phyloP scores from a whole-genome alignment of 768 basidiomycete species.

The Tulasnella calospora region DNA sequence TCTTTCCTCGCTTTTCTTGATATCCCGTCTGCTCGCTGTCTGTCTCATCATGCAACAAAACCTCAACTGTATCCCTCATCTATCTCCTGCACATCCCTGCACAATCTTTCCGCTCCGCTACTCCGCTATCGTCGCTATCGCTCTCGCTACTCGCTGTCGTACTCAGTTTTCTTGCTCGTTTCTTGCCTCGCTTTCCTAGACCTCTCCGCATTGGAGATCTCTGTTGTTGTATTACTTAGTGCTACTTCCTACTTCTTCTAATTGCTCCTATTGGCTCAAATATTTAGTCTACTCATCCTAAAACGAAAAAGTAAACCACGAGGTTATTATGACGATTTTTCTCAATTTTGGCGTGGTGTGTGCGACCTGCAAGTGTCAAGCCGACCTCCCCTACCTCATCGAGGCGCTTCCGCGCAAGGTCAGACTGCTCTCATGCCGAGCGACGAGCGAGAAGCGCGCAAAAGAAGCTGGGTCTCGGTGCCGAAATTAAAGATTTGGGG shows the following conservation, averaged over 20 bases:
- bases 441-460: neutral
- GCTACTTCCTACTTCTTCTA: neutral
- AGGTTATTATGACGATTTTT: neutral
- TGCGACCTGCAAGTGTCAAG: neutral
- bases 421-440: neutral
- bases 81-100: neutral
- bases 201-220: slow-evolving; percentile 8
- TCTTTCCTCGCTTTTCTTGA: neutral
- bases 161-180: neutral
- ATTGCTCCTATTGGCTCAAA: neutral
- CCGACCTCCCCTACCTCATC: neutral
- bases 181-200: neutral
- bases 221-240: slow-evolving; percentile 11
- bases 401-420: neutral
- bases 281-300: neutral
- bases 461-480: neutral
- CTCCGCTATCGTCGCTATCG: neutral
- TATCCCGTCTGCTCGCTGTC: neutral
- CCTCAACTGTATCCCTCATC: slow-evolving; percentile 14
- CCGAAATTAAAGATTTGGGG: neutral
- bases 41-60: neutral
- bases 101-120: neutral
- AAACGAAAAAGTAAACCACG: neutral
- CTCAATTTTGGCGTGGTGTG: neutral
- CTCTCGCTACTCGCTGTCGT: neutral